phyloP scores from a whole-genome alignment of 2,329 filamentous ascomycete genomes.

The Thyridium curvatum region DNA sequence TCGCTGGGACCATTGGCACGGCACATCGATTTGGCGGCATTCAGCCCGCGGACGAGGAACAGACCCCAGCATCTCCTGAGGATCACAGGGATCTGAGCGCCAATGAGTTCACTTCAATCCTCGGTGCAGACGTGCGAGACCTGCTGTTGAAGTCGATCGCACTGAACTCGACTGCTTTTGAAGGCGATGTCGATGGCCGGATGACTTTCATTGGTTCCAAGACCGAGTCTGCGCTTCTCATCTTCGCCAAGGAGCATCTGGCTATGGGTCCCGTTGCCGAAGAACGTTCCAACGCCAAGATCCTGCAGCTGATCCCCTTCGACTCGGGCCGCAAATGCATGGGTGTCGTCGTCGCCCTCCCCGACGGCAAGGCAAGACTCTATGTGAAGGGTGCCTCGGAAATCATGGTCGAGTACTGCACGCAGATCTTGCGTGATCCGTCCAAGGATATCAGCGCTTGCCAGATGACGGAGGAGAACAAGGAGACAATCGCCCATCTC shows the following conservation, averaged over 20 bases:
- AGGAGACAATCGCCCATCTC: conserved; percentile 52
- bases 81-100: conserved; percentile 30
- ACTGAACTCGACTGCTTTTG: conserved; percentile 69
- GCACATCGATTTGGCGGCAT: conserved; percentile 45
- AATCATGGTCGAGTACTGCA: conserved; percentile 54
- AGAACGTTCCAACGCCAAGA: conserved; percentile 47
- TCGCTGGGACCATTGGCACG: conserved; percentile 52
- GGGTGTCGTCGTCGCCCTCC: conserved; percentile 50
- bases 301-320: conserved; percentile 66
- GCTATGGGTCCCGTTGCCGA: conserved; percentile 60
- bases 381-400: conserved; percentile 61
- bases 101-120: conserved; percentile 39
- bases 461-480: conserved; percentile 44
- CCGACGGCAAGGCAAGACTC: conserved; percentile 45
- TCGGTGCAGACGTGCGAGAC: conserved; percentile 40
- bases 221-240: conserved; percentile 69
- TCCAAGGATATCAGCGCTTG: conserved; percentile 33
- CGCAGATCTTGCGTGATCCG: conserved; percentile 43
- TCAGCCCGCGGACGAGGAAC: conserved; percentile 14
- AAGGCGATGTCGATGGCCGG: conserved; percentile 63
- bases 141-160: conserved; percentile 54
- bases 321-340: conserved; percentile 72
- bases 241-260: conserved; percentile 60
- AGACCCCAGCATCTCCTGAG: conserved; percentile 9
- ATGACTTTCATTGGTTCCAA: conserved; percentile 69